These are phyloP conservation scores for Symmetrospora coprosmae DNA, from an alignment of 768 basidiomycete species.

Conservation along the genomic window DNA sequence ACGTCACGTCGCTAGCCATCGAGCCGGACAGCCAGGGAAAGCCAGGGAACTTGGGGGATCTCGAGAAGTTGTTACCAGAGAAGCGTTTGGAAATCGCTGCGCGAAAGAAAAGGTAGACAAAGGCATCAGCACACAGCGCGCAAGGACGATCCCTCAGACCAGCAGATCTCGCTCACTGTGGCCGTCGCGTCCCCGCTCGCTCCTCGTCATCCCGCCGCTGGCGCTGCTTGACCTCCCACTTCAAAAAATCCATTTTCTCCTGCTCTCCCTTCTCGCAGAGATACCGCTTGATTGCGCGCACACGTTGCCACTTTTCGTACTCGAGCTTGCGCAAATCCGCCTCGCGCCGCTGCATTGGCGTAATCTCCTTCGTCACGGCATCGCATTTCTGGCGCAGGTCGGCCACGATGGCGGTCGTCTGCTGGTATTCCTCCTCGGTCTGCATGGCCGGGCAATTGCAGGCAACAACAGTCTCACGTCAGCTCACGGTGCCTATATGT, in stretches of 20 bases:
- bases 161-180: slow-evolving; percentile 12
- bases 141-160: too few species aligned
- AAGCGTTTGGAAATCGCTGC: too few species aligned
- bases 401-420: not conserved
- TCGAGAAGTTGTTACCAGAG: too few species aligned
- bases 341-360: not conserved
- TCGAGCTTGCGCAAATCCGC: slow-evolving; percentile 12
- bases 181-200: not conserved
- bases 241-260: not conserved
- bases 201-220: slow-evolving; percentile 1
- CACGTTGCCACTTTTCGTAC: not conserved
- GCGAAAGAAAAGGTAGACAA: too few species aligned
- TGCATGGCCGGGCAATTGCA: too few species aligned
- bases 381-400: not conserved
- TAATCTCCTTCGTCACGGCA: not conserved
- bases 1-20: too few species aligned
- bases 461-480: too few species aligned
- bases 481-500: too few species aligned
- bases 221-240: slow-evolving; percentile 8
- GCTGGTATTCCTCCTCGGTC: not conserved
- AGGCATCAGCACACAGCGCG: too few species aligned
- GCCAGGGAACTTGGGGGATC: too few species aligned
- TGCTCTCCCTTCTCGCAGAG: not conserved
- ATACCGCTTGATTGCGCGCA: slow-evolving; percentile 3
- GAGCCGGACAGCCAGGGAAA: too few species aligned